Base-by-base conservation (phyloP, 1,284 basidiomycete genomes). In the Leccinum angustisporum region DNA sequence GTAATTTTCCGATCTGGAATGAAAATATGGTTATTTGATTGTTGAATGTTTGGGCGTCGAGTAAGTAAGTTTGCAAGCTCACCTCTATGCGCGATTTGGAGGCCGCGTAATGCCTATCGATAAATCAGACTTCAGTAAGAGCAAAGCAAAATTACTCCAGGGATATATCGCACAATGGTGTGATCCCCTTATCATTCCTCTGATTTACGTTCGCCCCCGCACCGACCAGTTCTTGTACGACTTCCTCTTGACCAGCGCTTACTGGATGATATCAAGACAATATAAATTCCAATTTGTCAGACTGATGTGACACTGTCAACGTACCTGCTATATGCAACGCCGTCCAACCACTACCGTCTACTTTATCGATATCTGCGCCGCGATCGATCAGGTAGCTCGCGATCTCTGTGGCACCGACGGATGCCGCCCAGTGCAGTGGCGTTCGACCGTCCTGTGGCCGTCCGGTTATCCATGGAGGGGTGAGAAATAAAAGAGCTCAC, bases 61-160 rank as follows among this genome's bases (percentile, higher is more conserved):
- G 38, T 18, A 5, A 46, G 43, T 21, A 21, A 21, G 5, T 3
- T 16, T 31, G 4, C 18, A 57, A 18, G 34, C 46, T 65, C 73
- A 94, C 94, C 71, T 93, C 87, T 60, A 95, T 85, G 56, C 90
- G 88, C 52, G 94, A 91, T 76, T 96, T 97, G 18, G 95, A 97
- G 48, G 95, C 95, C 33, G 95, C 95, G 70, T 97, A 97, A 77
- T 97, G 94, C 71, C 94, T 95, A 66, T 61, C 52, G 58, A 62
- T 57, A 8, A 18, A 52, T 54, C 8, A 46, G 11, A 13, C 10
- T 13, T 46, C 18, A 5, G 33, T 36, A 43, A 70, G 21, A 68
- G 54, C 13, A 59, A 27, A 63, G 36, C 34, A 61, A 65, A 34
- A 62, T 30, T 11, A 30, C 16, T 25, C 25, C 33, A 34, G 60